Conservation (phyloP, 257 asterid genomes). For the Misopates orontium region DNA sequence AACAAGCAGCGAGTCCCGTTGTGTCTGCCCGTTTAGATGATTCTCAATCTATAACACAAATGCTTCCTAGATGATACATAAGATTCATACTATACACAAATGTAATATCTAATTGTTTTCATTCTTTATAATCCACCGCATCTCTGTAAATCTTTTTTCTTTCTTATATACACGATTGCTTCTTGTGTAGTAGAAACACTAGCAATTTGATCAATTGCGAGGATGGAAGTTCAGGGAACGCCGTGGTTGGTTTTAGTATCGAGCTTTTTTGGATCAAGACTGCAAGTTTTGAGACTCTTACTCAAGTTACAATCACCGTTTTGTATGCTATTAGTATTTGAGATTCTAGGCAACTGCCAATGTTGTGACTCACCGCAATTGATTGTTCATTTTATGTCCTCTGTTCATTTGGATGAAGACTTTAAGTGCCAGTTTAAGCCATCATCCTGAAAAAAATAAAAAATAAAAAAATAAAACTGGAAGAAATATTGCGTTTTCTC, state of each 20-base stretch:
- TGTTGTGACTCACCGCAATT: too few species aligned
- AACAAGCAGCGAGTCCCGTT: slow-evolving; percentile 28
- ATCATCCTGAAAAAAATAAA: too few species aligned
- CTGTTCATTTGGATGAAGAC: too few species aligned
- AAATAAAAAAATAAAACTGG: too few species aligned
- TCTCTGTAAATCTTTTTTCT: background rate
- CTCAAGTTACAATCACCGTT: background rate
- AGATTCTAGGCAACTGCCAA: too few species aligned
- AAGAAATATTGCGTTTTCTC: too few species aligned
- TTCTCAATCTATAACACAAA: slow-evolving; percentile 35
- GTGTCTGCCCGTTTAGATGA: slow-evolving; percentile 33
- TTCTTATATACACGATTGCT: background rate
- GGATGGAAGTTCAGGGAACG: background rate
- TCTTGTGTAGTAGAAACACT: background rate
- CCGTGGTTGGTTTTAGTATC: background rate
- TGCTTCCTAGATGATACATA: slow-evolving; percentile 67
- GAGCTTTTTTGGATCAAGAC: background rate
- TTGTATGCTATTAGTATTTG: too few species aligned
- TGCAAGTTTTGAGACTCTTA: background rate
- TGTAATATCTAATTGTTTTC: slow-evolving; percentile 14
- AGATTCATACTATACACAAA: background rate
- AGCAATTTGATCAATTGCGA: background rate
- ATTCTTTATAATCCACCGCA: slow-evolving; percentile 26
- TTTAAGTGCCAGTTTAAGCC: too few species aligned
- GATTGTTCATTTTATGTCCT: too few species aligned